Percentiles rank a stretch among this genome's conserved stretches.
phyloP scores from a whole-genome alignment of 495 filamentous ascomycete genomes.

The Hyaloscypha finlandica region DNA sequence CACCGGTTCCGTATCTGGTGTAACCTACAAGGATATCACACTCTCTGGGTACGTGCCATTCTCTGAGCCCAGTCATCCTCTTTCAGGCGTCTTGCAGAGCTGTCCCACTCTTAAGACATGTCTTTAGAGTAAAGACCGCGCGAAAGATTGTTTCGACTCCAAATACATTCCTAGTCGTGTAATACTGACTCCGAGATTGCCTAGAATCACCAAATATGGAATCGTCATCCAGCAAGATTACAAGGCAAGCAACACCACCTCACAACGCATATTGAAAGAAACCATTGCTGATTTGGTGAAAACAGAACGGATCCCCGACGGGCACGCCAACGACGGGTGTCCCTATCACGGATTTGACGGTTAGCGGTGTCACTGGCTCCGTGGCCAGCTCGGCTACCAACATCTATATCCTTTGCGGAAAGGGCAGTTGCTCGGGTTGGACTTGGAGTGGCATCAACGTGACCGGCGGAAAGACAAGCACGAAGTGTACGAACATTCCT shows the following conservation, averaged over 20 bases:
- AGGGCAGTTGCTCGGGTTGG: constrained; percentile 50
- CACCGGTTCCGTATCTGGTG: constrained; percentile 57
- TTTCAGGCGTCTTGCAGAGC: too few relatives aligned
- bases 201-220: constrained; percentile 57
- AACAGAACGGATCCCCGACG: constrained; percentile 56
- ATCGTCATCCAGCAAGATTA: constrained; percentile 73
- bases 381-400: constrained; percentile 45
- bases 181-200: too few relatives aligned
- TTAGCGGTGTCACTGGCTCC: constrained; percentile 54
- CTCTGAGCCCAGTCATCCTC: too few relatives aligned
- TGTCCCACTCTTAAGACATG: too few relatives aligned
- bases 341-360: constrained; percentile 58
- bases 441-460: constrained; percentile 48
- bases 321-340: constrained; percentile 63
- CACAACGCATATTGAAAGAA: background rate
- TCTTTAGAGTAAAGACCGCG: too few relatives aligned
- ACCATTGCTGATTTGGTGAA: too few relatives aligned
- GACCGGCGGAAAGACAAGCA: constrained; percentile 49
- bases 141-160: too few relatives aligned
- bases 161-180: too few relatives aligned
- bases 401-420: constrained; percentile 58
- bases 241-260: constrained; percentile 29
- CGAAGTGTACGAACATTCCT: constrained; percentile 46
- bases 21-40: constrained; percentile 60
- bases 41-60: constrained; percentile 39